Evolutionary conservation across 371 early-diverging fungal species (phyloP), one percentile per base, ranked within the genome.

Genomic region (Mortierella sp.): DNA sequence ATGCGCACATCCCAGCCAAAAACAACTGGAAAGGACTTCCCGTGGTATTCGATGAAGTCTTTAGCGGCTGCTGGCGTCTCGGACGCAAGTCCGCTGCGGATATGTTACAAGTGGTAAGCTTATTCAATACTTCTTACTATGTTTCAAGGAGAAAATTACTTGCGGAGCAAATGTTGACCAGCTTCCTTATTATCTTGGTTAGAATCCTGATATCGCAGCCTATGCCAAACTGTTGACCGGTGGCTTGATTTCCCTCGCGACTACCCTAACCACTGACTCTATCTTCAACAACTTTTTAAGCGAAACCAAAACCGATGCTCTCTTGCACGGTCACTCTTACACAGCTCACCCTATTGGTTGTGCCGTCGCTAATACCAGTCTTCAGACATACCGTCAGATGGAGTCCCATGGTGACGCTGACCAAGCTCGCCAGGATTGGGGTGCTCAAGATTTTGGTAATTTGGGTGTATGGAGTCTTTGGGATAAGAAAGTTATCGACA

Each of bases 311-410:
- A 84, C 90, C 3, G 92, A 93, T 52, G 94, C 94, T 55, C 79
- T 95, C 47, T 79, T 96, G 21, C 96, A 95, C 68, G 95, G 95
- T 4, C 96, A 95, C 78, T 93, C 92, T 21, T 95, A 94, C 83
- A 95, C 95, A 28, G 95, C 94, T n/a, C 93, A 95, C 72, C 95
- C 96, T 3, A 90, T 94, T 72, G 96, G 94, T 13, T 94, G 94
- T 74, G 84, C 88, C 1, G 94, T 94, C 8, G 95, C 94, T 16
- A 85, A 87, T 28, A 86, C 87, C 32, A 86, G 90, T 9, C 84
- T 94, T 53, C 85, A 90, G 43, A 86, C 71, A 33, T 85, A 91
- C 57, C 88, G 89, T 36, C 62, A 76, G 22, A 68, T 92, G 72
- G 84, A 86, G 28, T 58, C 70, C 19, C 76, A 82, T 52, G 83